These are phyloP conservation scores for Tetradesmus lagerheimii DNA, from an alignment of 139 green algal genomes.

Conservation along the genomic window DNA sequence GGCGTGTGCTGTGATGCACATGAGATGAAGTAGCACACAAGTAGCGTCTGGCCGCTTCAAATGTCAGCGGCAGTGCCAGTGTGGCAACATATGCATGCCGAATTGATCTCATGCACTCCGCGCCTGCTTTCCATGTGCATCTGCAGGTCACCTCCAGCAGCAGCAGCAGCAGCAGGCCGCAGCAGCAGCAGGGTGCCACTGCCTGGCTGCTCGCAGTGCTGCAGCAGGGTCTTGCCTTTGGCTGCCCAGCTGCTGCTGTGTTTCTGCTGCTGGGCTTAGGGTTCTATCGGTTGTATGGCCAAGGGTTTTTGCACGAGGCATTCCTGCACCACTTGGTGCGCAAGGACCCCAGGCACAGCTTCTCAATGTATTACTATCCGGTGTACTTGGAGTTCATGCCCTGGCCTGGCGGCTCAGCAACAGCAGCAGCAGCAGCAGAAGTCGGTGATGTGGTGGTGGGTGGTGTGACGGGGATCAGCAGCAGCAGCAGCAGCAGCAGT, in stretches of 20 bases:
- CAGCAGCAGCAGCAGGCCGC: not conserved
- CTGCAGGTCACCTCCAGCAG: not conserved
- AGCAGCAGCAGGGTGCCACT: not conserved
- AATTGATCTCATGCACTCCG: not conserved
- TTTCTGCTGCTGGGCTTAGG: constrained; percentile 68
- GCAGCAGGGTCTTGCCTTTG: constrained; percentile 45
- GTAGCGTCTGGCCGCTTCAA: no score
- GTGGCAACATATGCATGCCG: no score
- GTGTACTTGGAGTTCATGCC: constrained; percentile 78
- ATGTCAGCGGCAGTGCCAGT: no score
- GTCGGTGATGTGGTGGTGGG: not conserved
- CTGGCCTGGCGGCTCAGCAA: not conserved
- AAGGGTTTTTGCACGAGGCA: constrained; percentile 81
- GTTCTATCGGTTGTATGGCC: constrained; percentile 79
- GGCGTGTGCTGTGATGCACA: no score
- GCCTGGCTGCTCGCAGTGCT: not conserved
- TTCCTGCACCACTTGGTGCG: constrained; percentile 89
- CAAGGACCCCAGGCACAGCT: constrained; percentile 94
- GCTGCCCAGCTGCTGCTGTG: constrained; percentile 22
- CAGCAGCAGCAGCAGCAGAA: constrained; percentile 27
- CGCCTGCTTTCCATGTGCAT: not conserved
- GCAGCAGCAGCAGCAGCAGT: not conserved
- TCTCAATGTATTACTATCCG: constrained; percentile 90
- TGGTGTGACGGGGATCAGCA: not conserved
- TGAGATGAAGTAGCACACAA: no score